These are phyloP conservation scores for Parietaria judaica DNA, from an alignment of 306 rosid genomes.

Conservation along the genomic window DNA sequence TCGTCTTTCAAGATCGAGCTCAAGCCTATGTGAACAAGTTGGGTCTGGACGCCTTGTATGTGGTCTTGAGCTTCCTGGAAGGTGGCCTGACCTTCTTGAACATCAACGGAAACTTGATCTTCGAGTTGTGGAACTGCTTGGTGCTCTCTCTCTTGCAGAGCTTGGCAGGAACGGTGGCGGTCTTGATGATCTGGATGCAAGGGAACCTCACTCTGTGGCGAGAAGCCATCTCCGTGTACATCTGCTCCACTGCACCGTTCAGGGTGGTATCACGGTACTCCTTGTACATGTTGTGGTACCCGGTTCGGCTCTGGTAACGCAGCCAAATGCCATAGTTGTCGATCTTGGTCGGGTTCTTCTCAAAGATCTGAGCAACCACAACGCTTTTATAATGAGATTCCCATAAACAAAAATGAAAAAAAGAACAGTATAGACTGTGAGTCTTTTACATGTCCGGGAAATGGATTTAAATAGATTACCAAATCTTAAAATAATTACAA, in stretches of 20 bases:
- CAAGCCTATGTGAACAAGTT: slow-evolving; percentile 4
- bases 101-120: slow-evolving; percentile 5
- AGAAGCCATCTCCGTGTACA: slow-evolving; percentile 9
- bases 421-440: no score
- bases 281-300: slow-evolving; percentile 10
- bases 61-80: slow-evolving; percentile 8
- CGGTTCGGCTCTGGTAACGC: slow-evolving; percentile 6
- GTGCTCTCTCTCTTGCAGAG: slow-evolving; percentile 13
- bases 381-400: no score
- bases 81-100: slow-evolving; percentile 8
- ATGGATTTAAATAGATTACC: no score
- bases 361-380: background rate
- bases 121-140: slow-evolving; percentile 8
- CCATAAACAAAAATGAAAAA: no score
- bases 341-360: slow-evolving; percentile 10
- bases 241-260: slow-evolving; percentile 3
- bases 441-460: no score
- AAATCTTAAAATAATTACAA: no score
- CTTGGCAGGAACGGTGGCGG: slow-evolving; percentile 7
- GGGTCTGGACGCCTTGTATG: slow-evolving; percentile 9
- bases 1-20: background rate
- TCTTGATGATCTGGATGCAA: slow-evolving; percentile 4
- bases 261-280: slow-evolving; percentile 8
- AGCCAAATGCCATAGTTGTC: slow-evolving; percentile 5
- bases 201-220: slow-evolving; percentile 11